These are phyloP conservation scores for Fusarium nisikadoi DNA, from an alignment of 2,329 filamentous ascomycete genomes.

Conservation along the genomic window DNA sequence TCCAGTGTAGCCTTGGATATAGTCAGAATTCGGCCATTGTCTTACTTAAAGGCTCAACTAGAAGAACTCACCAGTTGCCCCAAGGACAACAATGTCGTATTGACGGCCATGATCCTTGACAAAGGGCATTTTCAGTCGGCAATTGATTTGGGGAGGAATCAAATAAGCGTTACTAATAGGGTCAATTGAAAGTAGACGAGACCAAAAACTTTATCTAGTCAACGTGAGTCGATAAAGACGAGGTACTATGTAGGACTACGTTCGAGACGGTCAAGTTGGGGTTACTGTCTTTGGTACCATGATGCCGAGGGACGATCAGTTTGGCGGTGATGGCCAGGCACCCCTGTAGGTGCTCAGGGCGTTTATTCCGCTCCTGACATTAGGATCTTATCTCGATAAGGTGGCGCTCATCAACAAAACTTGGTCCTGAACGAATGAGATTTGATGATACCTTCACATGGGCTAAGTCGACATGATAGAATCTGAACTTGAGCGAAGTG, in stretches of 20 bases:
- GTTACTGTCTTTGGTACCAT: slow-evolving; percentile 26
- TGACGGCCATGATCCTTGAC: slow-evolving; percentile 62
- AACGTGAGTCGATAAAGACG: not conserved
- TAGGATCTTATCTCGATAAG: slow-evolving; percentile 27
- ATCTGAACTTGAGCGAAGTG: not conserved
- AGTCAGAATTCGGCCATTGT: slow-evolving; percentile 11
- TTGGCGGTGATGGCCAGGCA: not conserved
- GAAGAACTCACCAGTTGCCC: slow-evolving; percentile 62
- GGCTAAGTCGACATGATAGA: not conserved
- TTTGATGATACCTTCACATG: not conserved
- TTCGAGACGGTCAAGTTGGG: slow-evolving; percentile 7
- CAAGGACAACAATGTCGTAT: slow-evolving; percentile 68
- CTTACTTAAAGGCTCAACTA: not conserved
- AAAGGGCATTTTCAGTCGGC: slow-evolving; percentile 51
- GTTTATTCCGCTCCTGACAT: slow-evolving; percentile 7
- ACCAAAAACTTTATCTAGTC: not conserved
- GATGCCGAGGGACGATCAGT: slow-evolving; percentile 4
- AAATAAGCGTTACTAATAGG: not conserved
- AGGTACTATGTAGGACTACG: not conserved
- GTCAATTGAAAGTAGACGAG: not conserved
- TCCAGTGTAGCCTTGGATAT: slow-evolving; percentile 79
- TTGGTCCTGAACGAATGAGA: not conserved
- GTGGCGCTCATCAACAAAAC: not conserved
- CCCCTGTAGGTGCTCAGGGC: slow-evolving; percentile 5
- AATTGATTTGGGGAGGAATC: not conserved